phyloP scores from a whole-genome alignment of 345 rosid species.

The Lepidium didymum region DNA sequence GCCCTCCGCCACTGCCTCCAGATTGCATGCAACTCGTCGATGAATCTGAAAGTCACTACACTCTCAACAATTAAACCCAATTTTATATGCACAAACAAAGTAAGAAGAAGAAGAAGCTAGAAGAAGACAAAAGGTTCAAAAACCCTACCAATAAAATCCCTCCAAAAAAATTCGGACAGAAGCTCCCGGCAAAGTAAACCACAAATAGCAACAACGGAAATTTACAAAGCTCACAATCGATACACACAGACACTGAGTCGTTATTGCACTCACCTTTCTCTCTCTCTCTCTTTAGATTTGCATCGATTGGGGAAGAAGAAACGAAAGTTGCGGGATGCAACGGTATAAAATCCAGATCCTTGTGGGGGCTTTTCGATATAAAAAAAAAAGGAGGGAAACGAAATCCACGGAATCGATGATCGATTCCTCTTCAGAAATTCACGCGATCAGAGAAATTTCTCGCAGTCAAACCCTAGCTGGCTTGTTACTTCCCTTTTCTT shows the following conservation, averaged over 20 bases:
- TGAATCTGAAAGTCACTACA: conserved; percentile 15
- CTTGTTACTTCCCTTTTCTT: neutral
- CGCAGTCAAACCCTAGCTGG: conserved; percentile 52
- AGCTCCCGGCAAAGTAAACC: conserved; percentile 29
- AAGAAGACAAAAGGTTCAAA: conserved; percentile 8
- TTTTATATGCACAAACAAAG: neutral
- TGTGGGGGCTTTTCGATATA: conserved; percentile 13
- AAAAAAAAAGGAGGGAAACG: conserved; percentile 23
- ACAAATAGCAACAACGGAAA: conserved; percentile 48
- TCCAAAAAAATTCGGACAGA: conserved; percentile 32
- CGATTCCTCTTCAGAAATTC: conserved; percentile 36
- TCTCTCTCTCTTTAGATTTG: conserved; percentile 27
- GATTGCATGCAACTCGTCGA: conserved; percentile 64
- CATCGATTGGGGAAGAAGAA: conserved; percentile 17
- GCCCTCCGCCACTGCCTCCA: conserved; percentile 73
- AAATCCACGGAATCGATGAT: conserved; percentile 35
- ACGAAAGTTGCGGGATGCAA: conserved; percentile 44
- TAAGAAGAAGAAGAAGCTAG: neutral
- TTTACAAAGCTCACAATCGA: conserved; percentile 1
- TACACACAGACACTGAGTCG: conserved; percentile 14
- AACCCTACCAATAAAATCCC: conserved; percentile 37
- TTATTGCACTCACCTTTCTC: conserved; percentile 5
- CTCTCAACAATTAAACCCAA: conserved; percentile 6
- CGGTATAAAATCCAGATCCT: conserved; percentile 35
- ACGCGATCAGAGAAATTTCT: conserved; percentile 36